Percentiles rank a stretch among this genome's conserved stretches.
Conservation (phyloP, 305 asterid species). For the Rubia tinctorum region DNA sequence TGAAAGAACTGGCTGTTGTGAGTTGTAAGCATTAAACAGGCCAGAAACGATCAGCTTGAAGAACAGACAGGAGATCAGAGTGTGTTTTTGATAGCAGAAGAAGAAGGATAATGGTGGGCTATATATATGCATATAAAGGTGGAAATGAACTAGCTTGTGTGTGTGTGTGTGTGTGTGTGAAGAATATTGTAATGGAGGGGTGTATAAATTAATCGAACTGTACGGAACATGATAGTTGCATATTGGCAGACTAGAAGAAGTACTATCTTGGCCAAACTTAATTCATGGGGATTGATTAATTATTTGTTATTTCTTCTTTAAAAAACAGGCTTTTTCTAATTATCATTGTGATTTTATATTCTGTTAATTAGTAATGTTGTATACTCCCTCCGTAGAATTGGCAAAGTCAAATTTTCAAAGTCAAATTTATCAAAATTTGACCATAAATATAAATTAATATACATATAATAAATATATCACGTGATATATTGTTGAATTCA, state of each 20-base stretch:
- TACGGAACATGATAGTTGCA: constrained; percentile 38
- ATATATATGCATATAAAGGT: constrained; percentile 26
- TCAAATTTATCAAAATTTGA: no score
- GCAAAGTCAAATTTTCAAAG: no score
- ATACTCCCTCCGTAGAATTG: no score
- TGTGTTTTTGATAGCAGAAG: constrained; percentile 9
- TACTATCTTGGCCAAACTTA: constrained; percentile 17
- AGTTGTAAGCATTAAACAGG: not conserved
- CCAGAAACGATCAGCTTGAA: constrained; percentile 19
- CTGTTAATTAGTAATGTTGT: not conserved
- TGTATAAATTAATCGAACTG: constrained; percentile 18
- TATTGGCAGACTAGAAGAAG: constrained; percentile 28
- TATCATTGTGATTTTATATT: no score
- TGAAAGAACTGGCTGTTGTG: not conserved
- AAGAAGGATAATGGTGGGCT: not conserved
- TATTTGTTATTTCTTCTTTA: not conserved
- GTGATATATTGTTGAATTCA: no score
- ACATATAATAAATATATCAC: no score
- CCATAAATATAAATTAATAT: no score
- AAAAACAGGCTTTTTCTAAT: not conserved
- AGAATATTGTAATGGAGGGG: constrained; percentile 27
- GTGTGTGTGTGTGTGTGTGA: constrained; percentile 6
- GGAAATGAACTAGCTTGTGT: constrained; percentile 9
- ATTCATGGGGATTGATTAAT: not conserved
- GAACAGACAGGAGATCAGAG: constrained; percentile 23